Percentiles rank a stretch among this genome's conserved stretches.
Conservation (phyloP, 2,329 filamentous ascomycete species). For the Claviceps africana region DNA sequence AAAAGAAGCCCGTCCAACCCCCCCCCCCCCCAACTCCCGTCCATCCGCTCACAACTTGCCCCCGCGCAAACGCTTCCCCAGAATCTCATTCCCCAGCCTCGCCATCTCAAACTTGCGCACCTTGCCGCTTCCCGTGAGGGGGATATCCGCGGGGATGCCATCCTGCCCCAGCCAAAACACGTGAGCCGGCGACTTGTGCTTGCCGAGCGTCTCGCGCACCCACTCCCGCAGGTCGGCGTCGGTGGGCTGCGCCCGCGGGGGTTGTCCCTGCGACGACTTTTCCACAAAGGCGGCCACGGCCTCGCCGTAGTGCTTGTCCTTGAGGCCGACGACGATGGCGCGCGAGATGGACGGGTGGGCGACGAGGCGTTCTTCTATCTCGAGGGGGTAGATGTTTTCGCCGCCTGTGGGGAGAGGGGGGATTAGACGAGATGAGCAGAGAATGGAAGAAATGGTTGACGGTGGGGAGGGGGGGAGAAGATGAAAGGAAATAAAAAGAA, state of each 20-base stretch:
- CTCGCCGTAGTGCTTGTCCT: slow-evolving; percentile 58
- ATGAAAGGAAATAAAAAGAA: background rate
- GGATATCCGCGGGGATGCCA: slow-evolving; percentile 39
- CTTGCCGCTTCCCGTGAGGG: slow-evolving; percentile 59
- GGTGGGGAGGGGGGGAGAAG: background rate
- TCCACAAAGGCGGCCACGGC: slow-evolving; percentile 54
- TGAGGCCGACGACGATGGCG: slow-evolving; percentile 58
- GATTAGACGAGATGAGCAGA: too few species aligned
- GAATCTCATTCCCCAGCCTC: slow-evolving; percentile 37
- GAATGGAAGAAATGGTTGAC: background rate
- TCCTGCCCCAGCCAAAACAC: slow-evolving; percentile 62
- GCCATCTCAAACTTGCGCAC: slow-evolving; percentile 54
- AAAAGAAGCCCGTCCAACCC: too few species aligned
- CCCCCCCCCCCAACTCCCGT: too few species aligned
- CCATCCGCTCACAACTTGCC: slow-evolving; percentile 34
- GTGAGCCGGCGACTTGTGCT: slow-evolving; percentile 56
- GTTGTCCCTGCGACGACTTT: slow-evolving; percentile 9
- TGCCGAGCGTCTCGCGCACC: slow-evolving; percentile 46
- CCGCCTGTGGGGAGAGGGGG: too few species aligned
- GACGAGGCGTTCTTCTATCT: slow-evolving; percentile 61
- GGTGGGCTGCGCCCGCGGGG: background rate
- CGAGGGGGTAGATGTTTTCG: slow-evolving; percentile 60
- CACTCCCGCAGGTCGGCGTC: slow-evolving; percentile 46
- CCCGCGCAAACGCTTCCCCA: slow-evolving; percentile 32
- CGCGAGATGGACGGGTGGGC: slow-evolving; percentile 46